These are phyloP conservation scores for Ceratobasidium sp. DNA, from an alignment of 1,284 basidiomycete genomes.

Conservation along the genomic window DNA sequence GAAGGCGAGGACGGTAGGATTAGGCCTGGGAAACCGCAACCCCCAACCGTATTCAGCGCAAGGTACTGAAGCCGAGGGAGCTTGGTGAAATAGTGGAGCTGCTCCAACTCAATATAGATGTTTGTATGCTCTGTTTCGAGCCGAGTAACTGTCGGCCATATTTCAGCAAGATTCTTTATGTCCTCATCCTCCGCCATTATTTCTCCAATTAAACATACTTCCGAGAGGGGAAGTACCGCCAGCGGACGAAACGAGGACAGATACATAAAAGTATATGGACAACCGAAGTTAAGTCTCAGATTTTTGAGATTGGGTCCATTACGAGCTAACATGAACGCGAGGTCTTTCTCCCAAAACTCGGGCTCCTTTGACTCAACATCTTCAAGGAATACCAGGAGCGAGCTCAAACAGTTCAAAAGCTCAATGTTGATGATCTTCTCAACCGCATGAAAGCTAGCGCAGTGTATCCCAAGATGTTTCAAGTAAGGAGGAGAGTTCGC, in stretches of 20 bases:
- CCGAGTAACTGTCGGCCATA: background rate
- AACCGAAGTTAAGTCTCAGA: too few species aligned
- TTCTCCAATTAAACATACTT: background rate
- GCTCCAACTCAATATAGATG: background rate
- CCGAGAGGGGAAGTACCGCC: background rate
- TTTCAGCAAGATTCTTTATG: background rate
- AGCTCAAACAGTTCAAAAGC: background rate
- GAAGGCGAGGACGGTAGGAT: background rate
- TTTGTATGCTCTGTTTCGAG: background rate
- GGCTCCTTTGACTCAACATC: background rate
- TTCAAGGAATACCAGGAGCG: background rate
- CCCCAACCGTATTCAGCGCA: background rate
- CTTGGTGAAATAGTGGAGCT: background rate
- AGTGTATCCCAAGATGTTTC: background rate
- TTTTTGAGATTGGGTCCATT: background rate
- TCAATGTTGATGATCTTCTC: background rate
- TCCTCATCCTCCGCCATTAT: background rate
- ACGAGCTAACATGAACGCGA: background rate
- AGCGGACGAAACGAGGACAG: background rate
- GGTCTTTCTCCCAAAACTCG: background rate
- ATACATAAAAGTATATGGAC: too few species aligned
- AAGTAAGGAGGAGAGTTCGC: background rate
- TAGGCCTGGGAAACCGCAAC: background rate
- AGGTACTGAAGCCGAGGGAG: background rate
- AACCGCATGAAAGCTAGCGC: background rate